phyloP scores from a whole-genome alignment of 306 rosid species.

The Prinsepia uniflora region DNA sequence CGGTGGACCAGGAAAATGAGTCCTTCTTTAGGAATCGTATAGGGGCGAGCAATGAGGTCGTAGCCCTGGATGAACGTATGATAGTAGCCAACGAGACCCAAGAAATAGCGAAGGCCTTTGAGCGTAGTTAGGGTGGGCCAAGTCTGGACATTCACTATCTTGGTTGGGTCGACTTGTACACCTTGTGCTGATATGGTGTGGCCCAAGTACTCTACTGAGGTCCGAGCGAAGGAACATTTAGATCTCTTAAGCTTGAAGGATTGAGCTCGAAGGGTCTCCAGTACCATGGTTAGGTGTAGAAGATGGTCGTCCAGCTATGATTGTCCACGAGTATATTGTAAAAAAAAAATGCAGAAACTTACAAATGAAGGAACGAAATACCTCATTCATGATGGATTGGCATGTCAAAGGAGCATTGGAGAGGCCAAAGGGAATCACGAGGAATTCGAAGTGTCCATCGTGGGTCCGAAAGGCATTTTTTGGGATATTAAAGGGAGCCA shows the following conservation, averaged over 20 bases:
- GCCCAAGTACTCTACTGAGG: not conserved
- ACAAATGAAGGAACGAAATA: rapidly evolving
- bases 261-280: no score
- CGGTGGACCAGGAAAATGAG: not conserved
- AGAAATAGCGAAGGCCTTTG: not conserved
- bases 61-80: not conserved
- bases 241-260: no score
- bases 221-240: not conserved
- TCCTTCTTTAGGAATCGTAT: not conserved
- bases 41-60: not conserved
- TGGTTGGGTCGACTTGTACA: not conserved
- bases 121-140: not conserved
- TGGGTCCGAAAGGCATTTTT: not conserved
- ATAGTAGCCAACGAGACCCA: not conserved
- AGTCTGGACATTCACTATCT: not conserved
- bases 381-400: not conserved
- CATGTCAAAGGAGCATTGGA: not conserved
- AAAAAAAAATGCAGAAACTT: not conserved
- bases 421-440: not conserved
- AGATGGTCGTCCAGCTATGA: no score
- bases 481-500: rapidly evolving
- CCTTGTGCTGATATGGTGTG: not conserved
- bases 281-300: no score
- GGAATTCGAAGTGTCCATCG: not conserved
- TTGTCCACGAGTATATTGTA: not conserved